Base-by-base conservation (phyloP, 228 moss, liverwort and hornwort genomes). In the Sphagnum fallax region DNA sequence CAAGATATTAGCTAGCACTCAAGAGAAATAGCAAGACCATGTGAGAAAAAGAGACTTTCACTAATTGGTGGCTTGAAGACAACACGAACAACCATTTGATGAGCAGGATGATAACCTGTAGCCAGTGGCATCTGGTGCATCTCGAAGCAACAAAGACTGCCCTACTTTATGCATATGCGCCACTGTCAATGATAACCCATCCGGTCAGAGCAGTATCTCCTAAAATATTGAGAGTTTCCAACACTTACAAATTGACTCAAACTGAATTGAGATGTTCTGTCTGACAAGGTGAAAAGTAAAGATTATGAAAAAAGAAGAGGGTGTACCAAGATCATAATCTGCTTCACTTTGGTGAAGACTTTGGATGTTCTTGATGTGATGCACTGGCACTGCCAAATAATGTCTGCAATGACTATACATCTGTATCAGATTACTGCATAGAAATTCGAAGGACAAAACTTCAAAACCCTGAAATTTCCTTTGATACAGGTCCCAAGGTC, bases 351-450 rank as follows among this genome's bases (percentile, higher is more conserved):
- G 84, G 50, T 73, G 83, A 58, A 96, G 82, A 61, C 76, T 78
- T 70, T 70, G 86, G 49, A 92, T 85, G 65, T 89, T 88, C 76
- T 86, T 88, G 58, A 92, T 76, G 72, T 96, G 95, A 68, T 74
- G 77, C 65, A 78, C 80, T 60, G 91, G 92, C 64, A 89, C 71
- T 52, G 92, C 87, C 68, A 96, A 81, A 63, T 88, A 96, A 76
- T 96, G 95, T 75, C 90, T 95, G 83, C 70, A 11, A 70, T 5
- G 66, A 18, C 60, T 70, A 72, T 6, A 2, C 12, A 32, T 32
- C 32, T 32, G 32, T 32, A 32, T 32, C 32, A 32, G 32, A 32
- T 1, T 32, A 32, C 32, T 32, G 32, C 32, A 32, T 32, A 32
- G 32, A 32, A 32, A 32, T 32, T 32, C 32, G 1, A 32, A 32